phyloP scores from a whole-genome alignment of 78 protist species.

The Pirum gemmata region DNA sequence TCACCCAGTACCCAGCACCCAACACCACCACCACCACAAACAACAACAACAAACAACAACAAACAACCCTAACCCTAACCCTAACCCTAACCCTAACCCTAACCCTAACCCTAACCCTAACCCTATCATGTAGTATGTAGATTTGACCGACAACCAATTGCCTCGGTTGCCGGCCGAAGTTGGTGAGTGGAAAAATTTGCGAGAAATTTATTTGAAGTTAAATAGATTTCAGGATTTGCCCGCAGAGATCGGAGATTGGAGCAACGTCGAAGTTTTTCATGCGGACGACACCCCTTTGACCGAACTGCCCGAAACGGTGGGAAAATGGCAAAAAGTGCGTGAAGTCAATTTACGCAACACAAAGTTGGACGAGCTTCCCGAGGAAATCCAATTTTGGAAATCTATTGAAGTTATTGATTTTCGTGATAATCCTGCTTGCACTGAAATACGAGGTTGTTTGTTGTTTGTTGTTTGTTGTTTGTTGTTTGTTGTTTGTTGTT shows the following conservation, averaged over 20 bases:
- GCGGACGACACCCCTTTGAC: slow-evolving; percentile 29
- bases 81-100: background rate
- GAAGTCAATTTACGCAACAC: slow-evolving; percentile 23
- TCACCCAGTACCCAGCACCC: too few species aligned
- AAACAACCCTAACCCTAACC: too few species aligned
- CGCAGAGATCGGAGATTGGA: slow-evolving; percentile 28
- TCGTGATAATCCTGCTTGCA: background rate
- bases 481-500: too few species aligned
- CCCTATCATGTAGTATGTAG: background rate
- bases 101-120: background rate
- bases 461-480: too few species aligned
- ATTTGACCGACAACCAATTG: background rate
- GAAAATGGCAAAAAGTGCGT: slow-evolving; percentile 16
- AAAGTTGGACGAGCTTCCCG: slow-evolving; percentile 19
- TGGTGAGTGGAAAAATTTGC: background rate
- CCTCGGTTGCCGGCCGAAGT: background rate
- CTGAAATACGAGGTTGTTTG: background rate
- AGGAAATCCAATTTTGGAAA: slow-evolving; percentile 29
- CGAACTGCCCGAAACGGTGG: background rate
- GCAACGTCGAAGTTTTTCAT: background rate
- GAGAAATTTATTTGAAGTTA: background rate
- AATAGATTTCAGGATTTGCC: background rate
- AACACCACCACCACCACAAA: too few species aligned
- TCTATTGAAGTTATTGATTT: background rate
- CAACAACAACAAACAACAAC: too few species aligned